Evolutionary conservation across 2,329 filamentous ascomycete species (phyloP), one percentile per base, ranked within the genome.

Genomic region (Hymenoscyphus fructigenus): DNA sequence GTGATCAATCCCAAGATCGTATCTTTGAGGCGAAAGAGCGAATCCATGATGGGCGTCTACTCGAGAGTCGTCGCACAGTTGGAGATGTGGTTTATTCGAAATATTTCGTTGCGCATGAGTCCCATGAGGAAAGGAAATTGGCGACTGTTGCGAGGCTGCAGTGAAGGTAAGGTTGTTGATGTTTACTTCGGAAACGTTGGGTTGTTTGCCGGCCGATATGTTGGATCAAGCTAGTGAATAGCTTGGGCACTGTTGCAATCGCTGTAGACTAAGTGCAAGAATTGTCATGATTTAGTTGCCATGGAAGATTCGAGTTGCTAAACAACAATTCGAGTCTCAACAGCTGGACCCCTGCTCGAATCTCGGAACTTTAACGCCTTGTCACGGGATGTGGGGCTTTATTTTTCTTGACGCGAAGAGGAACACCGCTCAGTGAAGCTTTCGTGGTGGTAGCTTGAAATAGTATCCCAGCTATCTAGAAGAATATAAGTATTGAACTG

Each of bases 1-100:
- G 74, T 73, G 53, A 76, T 62, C 58, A 69, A 72, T 20, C 66
- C 67, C 32, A 72, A 59, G 55, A 76, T 56, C 15, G 69, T 69
- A 59, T 75, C 72, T 61, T 68, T 70, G 50, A 76, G 59, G 57
- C 63, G 69, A 59, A 66, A 63, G n/a, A 76, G 55, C 26, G 68
- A 63, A 57, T 75, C 68, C 73, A 75, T 75, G 41, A 29, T 66
- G 57, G n/a, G 47, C 20, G 20, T 14, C 20, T 53, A 23, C 23
- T 23, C 20, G 29, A 20, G 10, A 47, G 15, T 34, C 5, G 20
- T 57, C 14, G 57, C 57, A 44, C n/a, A 26, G 10, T 23, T 38
- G 57, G 17, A 26, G 32, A 2, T 34, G 55, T 15, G 23, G n/a
- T 28, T 7, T 15, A 32, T n/a, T 20, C n/a, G 55, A 57, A 53